Conservation (phyloP, 2,329 filamentous ascomycete species). For the Aureobasidium sp. region DNA sequence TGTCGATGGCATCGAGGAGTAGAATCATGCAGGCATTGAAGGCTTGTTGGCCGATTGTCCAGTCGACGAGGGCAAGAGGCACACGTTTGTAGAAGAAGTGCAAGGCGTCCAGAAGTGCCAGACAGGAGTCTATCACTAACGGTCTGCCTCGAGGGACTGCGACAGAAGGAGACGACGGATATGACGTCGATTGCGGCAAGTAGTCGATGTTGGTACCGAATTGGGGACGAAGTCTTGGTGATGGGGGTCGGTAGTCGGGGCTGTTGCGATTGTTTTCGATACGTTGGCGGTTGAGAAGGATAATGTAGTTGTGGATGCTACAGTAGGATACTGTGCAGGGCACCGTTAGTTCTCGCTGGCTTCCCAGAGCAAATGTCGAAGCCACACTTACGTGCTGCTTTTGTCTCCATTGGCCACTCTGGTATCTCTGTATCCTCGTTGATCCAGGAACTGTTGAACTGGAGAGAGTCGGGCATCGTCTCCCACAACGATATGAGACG, state of each 20-base stretch:
- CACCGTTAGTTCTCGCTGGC: neutral
- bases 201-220: conserved; percentile 15
- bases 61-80: conserved; percentile 40
- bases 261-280: conserved; percentile 23
- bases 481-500: conserved; percentile 37
- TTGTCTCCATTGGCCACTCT: conserved; percentile 42
- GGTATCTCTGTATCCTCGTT: conserved; percentile 33
- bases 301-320: conserved; percentile 43
- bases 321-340: conserved; percentile 35
- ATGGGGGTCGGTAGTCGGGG: neutral
- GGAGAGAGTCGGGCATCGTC: conserved; percentile 41
- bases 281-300: conserved; percentile 44
- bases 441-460: conserved; percentile 42
- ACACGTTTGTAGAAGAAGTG: conserved; percentile 40
- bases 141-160: conserved; percentile 27
- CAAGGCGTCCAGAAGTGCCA: conserved; percentile 39
- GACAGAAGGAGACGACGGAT: conserved; percentile 17
- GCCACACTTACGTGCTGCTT: conserved; percentile 37
- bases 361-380: conserved; percentile 7
- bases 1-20: conserved; percentile 41
- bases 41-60: conserved; percentile 44
- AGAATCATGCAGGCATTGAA: conserved; percentile 47
- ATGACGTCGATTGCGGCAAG: no score
- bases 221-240: neutral
- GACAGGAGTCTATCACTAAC: conserved; percentile 37